Evolutionary conservation across 345 rosid species (phyloP).

Genomic region (Sapria himalayana): DNA sequence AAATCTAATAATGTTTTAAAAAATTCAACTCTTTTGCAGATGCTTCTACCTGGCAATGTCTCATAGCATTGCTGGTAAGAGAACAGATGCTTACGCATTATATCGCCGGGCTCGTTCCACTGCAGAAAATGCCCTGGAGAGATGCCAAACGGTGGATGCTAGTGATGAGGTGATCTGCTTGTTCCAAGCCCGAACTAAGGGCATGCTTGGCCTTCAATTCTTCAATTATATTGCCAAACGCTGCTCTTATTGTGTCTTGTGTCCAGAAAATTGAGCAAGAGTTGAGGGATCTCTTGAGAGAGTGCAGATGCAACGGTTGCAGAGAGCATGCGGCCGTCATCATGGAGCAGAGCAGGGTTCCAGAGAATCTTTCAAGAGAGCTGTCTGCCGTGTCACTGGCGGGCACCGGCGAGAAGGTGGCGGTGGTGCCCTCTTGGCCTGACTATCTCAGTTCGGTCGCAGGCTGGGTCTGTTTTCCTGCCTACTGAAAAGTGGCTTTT

Average conservation of each 20-base stretch:
- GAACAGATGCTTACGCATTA: conserved; percentile 66
- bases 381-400: conserved; percentile 50
- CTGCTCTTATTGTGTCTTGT: background rate
- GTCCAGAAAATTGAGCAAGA: conserved; percentile 39
- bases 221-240: too few species aligned
- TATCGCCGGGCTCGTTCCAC: conserved; percentile 57
- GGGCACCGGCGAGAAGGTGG: conserved; percentile 52
- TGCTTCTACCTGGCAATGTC: conserved; percentile 86
- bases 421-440: too few species aligned
- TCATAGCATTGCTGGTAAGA: conserved; percentile 81
- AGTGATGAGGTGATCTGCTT: conserved; percentile 41
- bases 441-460: too few species aligned
- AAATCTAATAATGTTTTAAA: too few species aligned
- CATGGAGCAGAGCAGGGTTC: conserved; percentile 58
- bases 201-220: too few species aligned
- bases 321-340: conserved; percentile 83
- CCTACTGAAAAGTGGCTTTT: too few species aligned
- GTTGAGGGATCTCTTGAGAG: conserved; percentile 38
- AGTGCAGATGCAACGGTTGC: conserved; percentile 73
- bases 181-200: too few species aligned
- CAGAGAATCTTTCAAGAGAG: conserved; percentile 57
- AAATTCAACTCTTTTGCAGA: too few species aligned
- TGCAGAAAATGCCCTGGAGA: conserved; percentile 47
- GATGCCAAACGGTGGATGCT: conserved; percentile 17
- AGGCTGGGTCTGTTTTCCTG: too few species aligned